Evolutionary conservation across 768 basidiomycete species (phyloP), one percentile per base, ranked within the genome.

Genomic region (Mycena vitilis): DNA sequence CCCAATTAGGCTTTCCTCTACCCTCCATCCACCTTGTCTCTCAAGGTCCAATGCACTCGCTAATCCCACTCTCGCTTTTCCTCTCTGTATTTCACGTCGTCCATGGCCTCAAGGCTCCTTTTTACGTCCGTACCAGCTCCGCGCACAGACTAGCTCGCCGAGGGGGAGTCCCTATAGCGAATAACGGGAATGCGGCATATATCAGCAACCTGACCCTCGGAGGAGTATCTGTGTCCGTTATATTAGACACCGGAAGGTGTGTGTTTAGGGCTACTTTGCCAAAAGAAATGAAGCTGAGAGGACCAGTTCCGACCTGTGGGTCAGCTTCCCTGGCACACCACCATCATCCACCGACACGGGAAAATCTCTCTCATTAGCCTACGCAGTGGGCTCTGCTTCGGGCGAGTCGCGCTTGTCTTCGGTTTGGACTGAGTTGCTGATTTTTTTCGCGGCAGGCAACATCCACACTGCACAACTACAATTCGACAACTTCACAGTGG

Each of bases 241-340:
- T 85, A 36, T 76, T 87, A 57, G 86, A 87, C 70, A 85, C 86
- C 34, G 85, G 84, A 45, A 85, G 84, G 85, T 85, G 36, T 34
- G 78, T 71, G 25, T 11, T 38, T 30, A 13, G 30, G 30, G 30
- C 30, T 30, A 30, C n/a, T 13, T 13, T 40, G 16, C n/a, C 37
- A 15, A 62, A 45, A 13, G 18, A 34, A 25, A 51, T 44, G 16
- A 23, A 15, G 57, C 58, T 62, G 25, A 22, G 44, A 65, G 34
- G 52, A 44, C 12, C 57, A 92, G 90, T 67, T 90, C 90, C 18
- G 91, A 92, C 74, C 76, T 91, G 10, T 91, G 87, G 85, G 84
- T 91, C 7, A 37, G 65, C 65, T 59, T 83, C 89, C 9, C 77
- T 79, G 13, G 75, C 75, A 44, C 83, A 82, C 40, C 79, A 71